Evolutionary conservation across 2,329 filamentous ascomycete species (phyloP), one percentile per base, ranked within the genome.

Genomic region (Venturia effusa): DNA sequence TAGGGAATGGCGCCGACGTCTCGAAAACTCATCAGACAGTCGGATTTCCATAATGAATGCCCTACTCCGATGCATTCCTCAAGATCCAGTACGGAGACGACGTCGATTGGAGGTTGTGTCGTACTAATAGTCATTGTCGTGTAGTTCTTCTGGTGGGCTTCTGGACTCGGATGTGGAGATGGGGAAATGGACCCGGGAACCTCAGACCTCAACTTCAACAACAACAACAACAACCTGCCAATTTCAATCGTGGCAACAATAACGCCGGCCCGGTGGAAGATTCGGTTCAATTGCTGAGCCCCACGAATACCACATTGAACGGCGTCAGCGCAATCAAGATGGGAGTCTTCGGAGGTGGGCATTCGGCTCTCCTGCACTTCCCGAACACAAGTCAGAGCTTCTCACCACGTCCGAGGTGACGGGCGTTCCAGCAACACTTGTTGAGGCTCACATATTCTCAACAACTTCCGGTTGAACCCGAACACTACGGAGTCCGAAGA

Each of bases 371-470:
- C 71, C 73, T 51, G 72, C 70, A 66, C 68, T 68, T 19, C 66
- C 72, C 1, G 67, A 61, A 8, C 65, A n/a, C 68, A 68, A 78
- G 72, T 65, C 78, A 80, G 8, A 57, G 51, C 51, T 57, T 57
- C 30, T n/a, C 51, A 57, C 27, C 51, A 30, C 51, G 30, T 32
- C 51, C 51, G 51, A 57, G 51, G n/a, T 34, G 51, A 32, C 48
- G 32, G 11, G 11, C 48, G 3, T 17, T 32, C 48, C 48, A 57
- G 30, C 13, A 57, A 34, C 51, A 30, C 51, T 30, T n/a, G 51
- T 57, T 57, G 51, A 57, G 51, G n/a, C 27, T 55, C 48, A 32
- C 51, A 34, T n/a, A 57, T 34, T 19, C 51, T 57, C 51, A 57
- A 57, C 51, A 34, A 57, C 27, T 57, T 57, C 51, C 51, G 51